phyloP scores from a whole-genome alignment of 441 rosid genomes.

The Hura crepitans region DNA sequence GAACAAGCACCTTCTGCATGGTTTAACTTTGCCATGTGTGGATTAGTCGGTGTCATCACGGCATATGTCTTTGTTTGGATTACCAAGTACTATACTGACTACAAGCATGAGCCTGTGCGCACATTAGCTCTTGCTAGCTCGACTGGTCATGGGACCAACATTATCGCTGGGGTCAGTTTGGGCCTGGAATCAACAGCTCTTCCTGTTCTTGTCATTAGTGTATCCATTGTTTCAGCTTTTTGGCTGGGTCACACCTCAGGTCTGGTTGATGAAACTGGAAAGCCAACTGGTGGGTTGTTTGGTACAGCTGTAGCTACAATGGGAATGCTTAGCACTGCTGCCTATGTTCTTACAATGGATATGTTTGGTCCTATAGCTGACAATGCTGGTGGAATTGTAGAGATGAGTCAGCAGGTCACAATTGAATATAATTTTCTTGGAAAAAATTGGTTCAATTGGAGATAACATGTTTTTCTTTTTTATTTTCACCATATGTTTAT shows the following conservation, averaged over 20 bases:
- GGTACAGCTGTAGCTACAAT: conserved; percentile 99
- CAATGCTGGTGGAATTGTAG: conserved; percentile 99
- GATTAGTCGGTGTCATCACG: conserved; percentile 91
- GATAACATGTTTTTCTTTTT: not conserved
- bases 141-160: conserved; percentile 97
- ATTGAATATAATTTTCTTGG: conserved; percentile 19
- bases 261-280: conserved; percentile 79
- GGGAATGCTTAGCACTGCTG: conserved; percentile 99
- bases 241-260: conserved; percentile 97
- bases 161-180: conserved; percentile 96
- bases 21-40: conserved; percentile 90
- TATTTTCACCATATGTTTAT: not conserved
- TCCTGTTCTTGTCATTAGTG: conserved; percentile 90
- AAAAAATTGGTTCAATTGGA: not conserved
- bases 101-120: conserved; percentile 94
- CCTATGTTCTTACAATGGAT: conserved; percentile 98
- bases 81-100: conserved; percentile 93
- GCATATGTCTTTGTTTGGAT: conserved; percentile 91
- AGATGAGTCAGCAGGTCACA: conserved; percentile 98
- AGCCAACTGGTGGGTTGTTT: conserved; percentile 87
- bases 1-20: conserved; percentile 97
- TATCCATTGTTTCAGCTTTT: conserved; percentile 72
- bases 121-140: conserved; percentile 91
- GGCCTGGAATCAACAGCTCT: conserved; percentile 97
- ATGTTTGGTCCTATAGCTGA: conserved; percentile 99